Percentiles rank a stretch among this genome's conserved stretches.
Evolutionary conservation across 2,329 filamentous ascomycete species (phyloP).

Genomic region (Botrytis medusae): DNA sequence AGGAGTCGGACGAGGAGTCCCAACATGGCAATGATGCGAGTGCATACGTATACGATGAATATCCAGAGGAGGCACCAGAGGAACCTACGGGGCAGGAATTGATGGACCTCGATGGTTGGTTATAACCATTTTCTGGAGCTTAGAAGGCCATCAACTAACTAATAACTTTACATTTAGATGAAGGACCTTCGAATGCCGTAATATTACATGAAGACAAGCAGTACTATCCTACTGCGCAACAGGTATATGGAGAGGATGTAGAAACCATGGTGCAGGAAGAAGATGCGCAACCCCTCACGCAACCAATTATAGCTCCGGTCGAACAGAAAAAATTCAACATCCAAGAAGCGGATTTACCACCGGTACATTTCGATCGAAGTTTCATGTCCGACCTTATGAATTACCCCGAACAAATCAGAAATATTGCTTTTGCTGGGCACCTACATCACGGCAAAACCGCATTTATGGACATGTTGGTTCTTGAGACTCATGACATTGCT

Average conservation of each 20-base stretch:
- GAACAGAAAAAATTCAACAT: constrained; percentile 95
- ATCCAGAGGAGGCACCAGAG: constrained; percentile 61
- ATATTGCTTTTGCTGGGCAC: constrained; percentile 88
- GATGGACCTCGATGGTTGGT: constrained; percentile 85
- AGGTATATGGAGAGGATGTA: constrained; percentile 91
- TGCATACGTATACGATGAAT: constrained; percentile 79
- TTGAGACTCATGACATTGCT: constrained; percentile 88
- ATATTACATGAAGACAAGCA: constrained; percentile 98
- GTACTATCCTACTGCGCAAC: constrained; percentile 97
- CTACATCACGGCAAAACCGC: constrained; percentile 97
- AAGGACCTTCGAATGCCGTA: constrained; percentile 93
- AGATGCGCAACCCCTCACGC: constrained; percentile 86
- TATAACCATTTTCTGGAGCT: not conserved
- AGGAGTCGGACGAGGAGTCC: constrained; percentile 83
- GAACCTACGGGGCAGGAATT: constrained; percentile 69
- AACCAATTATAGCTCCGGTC: constrained; percentile 91
- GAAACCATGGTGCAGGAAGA: constrained; percentile 96
- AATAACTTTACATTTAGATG: constrained; percentile 48
- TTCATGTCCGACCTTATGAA: constrained; percentile 98
- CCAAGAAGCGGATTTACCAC: constrained; percentile 86
- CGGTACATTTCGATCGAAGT: constrained; percentile 80
- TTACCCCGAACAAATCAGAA: constrained; percentile 90
- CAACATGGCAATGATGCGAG: constrained; percentile 71
- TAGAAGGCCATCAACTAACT: not conserved
- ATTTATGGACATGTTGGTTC: constrained; percentile 96